Evolutionary conservation across 2,329 filamentous ascomycete genomes (phyloP).

Genomic region (Nothophaeocryptopus gaeumannii): DNA sequence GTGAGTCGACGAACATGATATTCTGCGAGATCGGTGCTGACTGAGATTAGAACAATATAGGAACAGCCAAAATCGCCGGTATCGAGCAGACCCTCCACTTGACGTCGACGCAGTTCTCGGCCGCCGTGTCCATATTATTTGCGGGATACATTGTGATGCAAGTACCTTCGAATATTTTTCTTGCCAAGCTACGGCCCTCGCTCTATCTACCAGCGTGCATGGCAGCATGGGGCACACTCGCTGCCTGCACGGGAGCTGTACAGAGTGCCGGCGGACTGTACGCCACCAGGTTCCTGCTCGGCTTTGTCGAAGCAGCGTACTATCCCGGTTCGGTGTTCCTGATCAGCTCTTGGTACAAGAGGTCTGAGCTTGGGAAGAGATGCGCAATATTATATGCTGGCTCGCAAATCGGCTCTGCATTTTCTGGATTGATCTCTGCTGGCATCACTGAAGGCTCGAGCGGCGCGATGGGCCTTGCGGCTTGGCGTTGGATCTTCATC

Average conservation of each 20-base stretch:
- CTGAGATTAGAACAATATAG: conserved; percentile 7
- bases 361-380: conserved; percentile 39
- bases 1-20: background rate
- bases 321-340: conserved; percentile 43
- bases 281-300: conserved; percentile 22
- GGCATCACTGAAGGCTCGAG: conserved; percentile 61
- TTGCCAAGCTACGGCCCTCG: conserved; percentile 29
- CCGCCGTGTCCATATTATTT: conserved; percentile 39
- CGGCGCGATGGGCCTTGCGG: conserved; percentile 52
- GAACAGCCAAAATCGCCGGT: conserved; percentile 31
- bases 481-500: conserved; percentile 58
- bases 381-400: conserved; percentile 36
- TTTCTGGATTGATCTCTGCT: conserved; percentile 56
- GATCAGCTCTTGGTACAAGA: conserved; percentile 44
- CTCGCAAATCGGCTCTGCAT: conserved; percentile 57
- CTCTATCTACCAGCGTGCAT: conserved; percentile 27
- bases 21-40: background rate
- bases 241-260: conserved; percentile 26
- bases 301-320: conserved; percentile 15
- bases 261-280: conserved; percentile 18
- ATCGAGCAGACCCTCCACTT: conserved; percentile 44
- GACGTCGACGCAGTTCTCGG: conserved; percentile 39
- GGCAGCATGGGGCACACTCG: conserved; percentile 29
- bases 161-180: conserved; percentile 30
- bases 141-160: conserved; percentile 31